Evolutionary conservation across 495 filamentous ascomycete species (phyloP), one percentile per base, ranked within the genome.

Genomic region (Xylaria longipes): DNA sequence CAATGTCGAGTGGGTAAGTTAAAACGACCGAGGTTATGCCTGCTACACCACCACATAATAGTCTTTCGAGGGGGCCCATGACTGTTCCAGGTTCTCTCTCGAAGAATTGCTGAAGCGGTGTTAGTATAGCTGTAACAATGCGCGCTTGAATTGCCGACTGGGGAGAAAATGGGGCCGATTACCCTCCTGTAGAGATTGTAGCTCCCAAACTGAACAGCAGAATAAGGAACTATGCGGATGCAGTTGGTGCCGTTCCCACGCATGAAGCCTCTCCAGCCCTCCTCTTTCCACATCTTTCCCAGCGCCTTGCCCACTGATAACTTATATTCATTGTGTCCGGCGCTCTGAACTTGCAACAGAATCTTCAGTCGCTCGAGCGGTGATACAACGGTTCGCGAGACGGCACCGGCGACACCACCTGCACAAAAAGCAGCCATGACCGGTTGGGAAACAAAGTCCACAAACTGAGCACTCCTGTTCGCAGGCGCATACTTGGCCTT

Each of bases 171-270:
- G 2, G 46, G 56, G 35, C 27, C 2, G 37, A 63, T 90, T 83
- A 97, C 95, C 84, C 90, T 89, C 84, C 97, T 98, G 81, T 98
- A 99, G 73, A 98, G 91, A 78, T 95, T 98, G 80, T 98, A 99
- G 77, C 93, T 95, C 50, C 95, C 93, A 82, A 99, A 99, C 80
- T 99, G 96, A 29, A 99, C 96, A 1, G 96, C 96, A 50, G 94
- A 97, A 81, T 99, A 99, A 15, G 96, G 96, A 50, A 99, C 93
- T 66, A 99, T 99, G 62, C 96, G 92, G 76, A 98, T 94, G 83
- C 96, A 99, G 81, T 99, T 99, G 56, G 94, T 97, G 66, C 96
- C 96, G 79, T 99, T 99, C 37, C 96, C 96, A 72, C 94, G 88
- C 94, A 99, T 94, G 75, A 97, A 95, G 3, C 96, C 96, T 79